Base-by-base conservation (phyloP, 495 filamentous ascomycete species). In the Neurospora sp. region DNA sequence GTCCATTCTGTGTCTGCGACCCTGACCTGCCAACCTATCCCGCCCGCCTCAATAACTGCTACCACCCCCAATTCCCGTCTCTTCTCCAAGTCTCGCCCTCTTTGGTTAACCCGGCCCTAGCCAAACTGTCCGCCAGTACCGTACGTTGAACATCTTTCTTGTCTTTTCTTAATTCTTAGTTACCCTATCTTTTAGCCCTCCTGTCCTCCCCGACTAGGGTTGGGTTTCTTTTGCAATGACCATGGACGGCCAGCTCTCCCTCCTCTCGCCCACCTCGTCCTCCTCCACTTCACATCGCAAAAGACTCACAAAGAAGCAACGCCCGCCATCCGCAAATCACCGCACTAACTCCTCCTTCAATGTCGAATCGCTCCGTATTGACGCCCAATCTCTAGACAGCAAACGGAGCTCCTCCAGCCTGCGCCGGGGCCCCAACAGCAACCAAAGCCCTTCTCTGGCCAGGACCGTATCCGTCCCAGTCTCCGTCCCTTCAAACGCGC, bases 391-490 rank as follows among this genome's bases (percentile, higher is more conserved):
- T 76, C 80, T 87, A 75, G 80, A 82, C 76, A 86, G 84, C 82
- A 85, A 87, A 84, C 82, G 84, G 79, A 87, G 85, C 84, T 87
- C 85, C 75, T 82, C 81, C 69, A 86, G 83, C 75, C 84, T 93
- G 77, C 89, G 89, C 80, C 88, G 91, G 81, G 89, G 90, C 83
- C 90, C 91, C 71, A 92, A 90, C 24, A 34, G 15, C 54, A 66
- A 1, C 54, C 54, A 66, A 66, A 66, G 28, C 77, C 90, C 90
- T 76, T 90, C 90, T 71, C 84, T 88, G 74, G 76, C 75, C 78
- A 78, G 73, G 76, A 80, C 77, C 71, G 54, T 66, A 66, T 71
- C 42, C 43, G 42, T 39, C 71, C 34, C 19, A 24, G 17, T 69
- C 71, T 40, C 79, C 70, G 74, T 81, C 76, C 54, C 54, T 73